These are phyloP conservation scores for Teratosphaeria epicoccoides DNA, from an alignment of 2,329 filamentous ascomycete genomes.

Conservation along the genomic window DNA sequence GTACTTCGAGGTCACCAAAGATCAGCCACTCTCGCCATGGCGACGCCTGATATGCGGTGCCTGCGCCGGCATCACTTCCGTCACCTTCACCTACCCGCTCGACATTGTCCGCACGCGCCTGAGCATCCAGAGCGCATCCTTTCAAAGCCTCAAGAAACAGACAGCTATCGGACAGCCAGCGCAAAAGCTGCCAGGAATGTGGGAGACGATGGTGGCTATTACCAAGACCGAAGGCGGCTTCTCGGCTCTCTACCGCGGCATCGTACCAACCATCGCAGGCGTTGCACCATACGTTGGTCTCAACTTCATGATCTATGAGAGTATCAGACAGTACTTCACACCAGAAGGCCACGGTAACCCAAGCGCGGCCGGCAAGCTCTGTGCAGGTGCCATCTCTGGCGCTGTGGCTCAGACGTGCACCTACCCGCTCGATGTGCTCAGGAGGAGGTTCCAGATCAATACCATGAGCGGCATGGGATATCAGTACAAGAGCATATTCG, in stretches of 20 bases:
- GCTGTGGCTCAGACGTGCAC: conserved; percentile 95
- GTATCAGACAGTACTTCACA: conserved; percentile 71
- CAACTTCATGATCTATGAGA: conserved; percentile 98
- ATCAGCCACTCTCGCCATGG: conserved; percentile 61
- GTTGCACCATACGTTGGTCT: conserved; percentile 95
- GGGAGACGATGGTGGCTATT: conserved; percentile 68
- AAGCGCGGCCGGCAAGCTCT: conserved; percentile 65
- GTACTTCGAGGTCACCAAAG: conserved; percentile 68
- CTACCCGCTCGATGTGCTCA: conserved; percentile 95
- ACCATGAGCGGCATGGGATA: conserved; percentile 99
- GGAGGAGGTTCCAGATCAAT: conserved; percentile 93
- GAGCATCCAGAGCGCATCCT: conserved; percentile 95
- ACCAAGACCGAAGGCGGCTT: conserved; percentile 85
- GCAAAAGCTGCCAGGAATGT: conserved; percentile 78
- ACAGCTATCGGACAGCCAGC: conserved; percentile 26
- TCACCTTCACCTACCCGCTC: conserved; percentile 88
- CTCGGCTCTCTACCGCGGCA: conserved; percentile 80
- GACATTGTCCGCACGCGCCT: conserved; percentile 94
- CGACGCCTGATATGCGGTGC: conserved; percentile 81
- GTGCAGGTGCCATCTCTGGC: conserved; percentile 86
- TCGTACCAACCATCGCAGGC: conserved; percentile 84
- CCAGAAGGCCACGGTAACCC: conserved; percentile 81
- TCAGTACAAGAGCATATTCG: conserved; percentile 76
- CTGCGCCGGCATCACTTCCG: conserved; percentile 86
- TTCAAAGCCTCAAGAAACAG: conserved; percentile 55